Base-by-base conservation (phyloP, 2,329 filamentous ascomycete genomes). In the Botryotinia calthae region DNA sequence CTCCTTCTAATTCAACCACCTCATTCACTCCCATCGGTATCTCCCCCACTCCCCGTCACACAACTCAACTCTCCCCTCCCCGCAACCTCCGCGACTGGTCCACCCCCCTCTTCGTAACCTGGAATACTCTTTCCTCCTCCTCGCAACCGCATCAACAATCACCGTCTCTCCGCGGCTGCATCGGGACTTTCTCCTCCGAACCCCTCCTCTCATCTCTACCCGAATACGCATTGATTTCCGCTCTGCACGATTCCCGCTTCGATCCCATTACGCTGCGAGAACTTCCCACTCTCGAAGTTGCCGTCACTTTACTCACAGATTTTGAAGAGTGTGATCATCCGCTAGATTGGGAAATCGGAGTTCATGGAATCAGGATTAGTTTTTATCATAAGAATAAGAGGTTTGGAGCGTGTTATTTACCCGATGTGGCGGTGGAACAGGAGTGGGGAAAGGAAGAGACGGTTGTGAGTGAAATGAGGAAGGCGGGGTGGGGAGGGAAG, bases 371-470 rank as follows among this genome's bases (percentile, higher is more conserved):
- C 66, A 90, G 94, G 61, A 94, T 99, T 77, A 91, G 89, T 67
- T 98, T 99, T 83, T 85, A 86, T n/a, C 86, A 93, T 77, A 87
- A 90, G 76, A 90, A 90, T 25, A 87, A 90, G 67, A 88, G 92
- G 64, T 94, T 93, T 80, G 93, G 94, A 25, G 88, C 94, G 0
- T 98, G 96, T 0, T 99, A 98, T 80, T 87, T 99, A 22, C 96
- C 96, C 0, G 93, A 98, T 80, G 94, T 99, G 9, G 92, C 95
- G 16, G 85, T 88, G 1, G 96, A 99, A 85, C 96, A 98, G 81
- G 95, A 93, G 25, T 99, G 96, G 96, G 93, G 88, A 18, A 95
- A 96, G 82, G 95, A 98, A 81, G 93, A 98, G 86, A 93, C 95
- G 0, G 82, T 99, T 4, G 87, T 94, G 71, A 97, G 93, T 82